These are phyloP conservation scores for Luzula sylvatica DNA, from an alignment of 176 grass and related monocot species.

Conservation along the genomic window DNA sequence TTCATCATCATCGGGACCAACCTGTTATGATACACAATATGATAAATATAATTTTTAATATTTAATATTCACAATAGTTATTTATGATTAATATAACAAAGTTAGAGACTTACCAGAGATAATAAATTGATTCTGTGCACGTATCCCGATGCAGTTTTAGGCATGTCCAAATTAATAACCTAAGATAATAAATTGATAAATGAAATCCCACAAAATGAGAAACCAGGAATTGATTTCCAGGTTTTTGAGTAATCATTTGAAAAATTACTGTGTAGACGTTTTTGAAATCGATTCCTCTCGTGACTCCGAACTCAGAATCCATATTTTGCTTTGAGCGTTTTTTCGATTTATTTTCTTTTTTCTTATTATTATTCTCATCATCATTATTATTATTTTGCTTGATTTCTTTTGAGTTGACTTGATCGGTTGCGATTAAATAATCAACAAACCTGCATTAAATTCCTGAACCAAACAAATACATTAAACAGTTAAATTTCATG, in stretches of 20 bases:
- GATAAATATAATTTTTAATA: too few species aligned
- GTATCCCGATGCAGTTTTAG: constrained; percentile 57
- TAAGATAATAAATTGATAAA: constrained; percentile 28
- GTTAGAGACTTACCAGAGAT: too few species aligned
- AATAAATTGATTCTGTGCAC: constrained; percentile 61
- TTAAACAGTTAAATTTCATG: not conserved
- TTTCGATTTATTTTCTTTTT: constrained; percentile 22
- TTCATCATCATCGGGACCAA: constrained; percentile 40
- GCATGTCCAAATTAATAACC: constrained; percentile 99
- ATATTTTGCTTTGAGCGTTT: constrained; percentile 53
- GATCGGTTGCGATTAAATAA: constrained; percentile 93
- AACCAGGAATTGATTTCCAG: not conserved
- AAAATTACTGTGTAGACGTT: constrained; percentile 94
- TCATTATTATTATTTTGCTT: constrained; percentile 44
- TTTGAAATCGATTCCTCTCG: constrained; percentile 97
- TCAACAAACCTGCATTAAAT: constrained; percentile 96
- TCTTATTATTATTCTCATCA: not conserved
- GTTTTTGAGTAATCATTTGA: constrained; percentile 33
- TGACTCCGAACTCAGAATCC: constrained; percentile 83
- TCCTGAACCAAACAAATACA: constrained; percentile 42
- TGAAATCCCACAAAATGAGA: constrained; percentile 13
- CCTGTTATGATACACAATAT: constrained; percentile 46
- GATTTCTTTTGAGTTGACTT: constrained; percentile 44
- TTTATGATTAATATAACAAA: too few species aligned
- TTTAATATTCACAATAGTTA: too few species aligned